Conservation (phyloP, 495 filamentous ascomycete genomes). For the Chaetomidium leptoderma region DNA sequence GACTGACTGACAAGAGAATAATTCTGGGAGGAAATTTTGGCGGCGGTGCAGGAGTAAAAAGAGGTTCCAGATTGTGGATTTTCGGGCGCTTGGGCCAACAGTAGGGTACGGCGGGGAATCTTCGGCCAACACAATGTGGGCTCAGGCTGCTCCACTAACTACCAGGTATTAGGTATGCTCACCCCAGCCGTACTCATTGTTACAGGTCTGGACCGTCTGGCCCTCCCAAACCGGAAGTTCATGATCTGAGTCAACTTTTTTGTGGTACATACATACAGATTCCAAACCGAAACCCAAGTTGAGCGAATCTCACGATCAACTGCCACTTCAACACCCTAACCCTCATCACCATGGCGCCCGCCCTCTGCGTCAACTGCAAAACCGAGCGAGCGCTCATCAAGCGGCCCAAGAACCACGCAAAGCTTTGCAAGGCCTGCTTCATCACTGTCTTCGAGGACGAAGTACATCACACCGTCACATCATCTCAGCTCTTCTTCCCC, state of each 20-base stretch:
- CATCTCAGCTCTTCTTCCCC: conserved; percentile 68
- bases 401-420: conserved; percentile 86
- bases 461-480: conserved; percentile 85
- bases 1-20: conserved; percentile 20
- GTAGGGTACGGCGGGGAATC: conserved; percentile 30
- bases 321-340: neutral
- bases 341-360: conserved; percentile 42
- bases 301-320: neutral
- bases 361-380: conserved; percentile 69
- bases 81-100: conserved; percentile 17
- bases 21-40: conserved; percentile 21
- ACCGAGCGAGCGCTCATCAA: conserved; percentile 78
- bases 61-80: conserved; percentile 35
- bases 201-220: too few species aligned
- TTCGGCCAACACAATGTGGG: conserved; percentile 15
- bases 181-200: neutral
- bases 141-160: too few species aligned
- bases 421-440: conserved; percentile 88
- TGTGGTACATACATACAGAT: too few species aligned
- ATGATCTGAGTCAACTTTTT: too few species aligned
- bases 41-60: conserved; percentile 22
- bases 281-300: neutral
- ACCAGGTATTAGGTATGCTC: neutral
- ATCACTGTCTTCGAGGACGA: conserved; percentile 83
- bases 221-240: too few species aligned